phyloP scores from a whole-genome alignment of 352 stramenopile species.

The Blastocystis sp. region DNA sequence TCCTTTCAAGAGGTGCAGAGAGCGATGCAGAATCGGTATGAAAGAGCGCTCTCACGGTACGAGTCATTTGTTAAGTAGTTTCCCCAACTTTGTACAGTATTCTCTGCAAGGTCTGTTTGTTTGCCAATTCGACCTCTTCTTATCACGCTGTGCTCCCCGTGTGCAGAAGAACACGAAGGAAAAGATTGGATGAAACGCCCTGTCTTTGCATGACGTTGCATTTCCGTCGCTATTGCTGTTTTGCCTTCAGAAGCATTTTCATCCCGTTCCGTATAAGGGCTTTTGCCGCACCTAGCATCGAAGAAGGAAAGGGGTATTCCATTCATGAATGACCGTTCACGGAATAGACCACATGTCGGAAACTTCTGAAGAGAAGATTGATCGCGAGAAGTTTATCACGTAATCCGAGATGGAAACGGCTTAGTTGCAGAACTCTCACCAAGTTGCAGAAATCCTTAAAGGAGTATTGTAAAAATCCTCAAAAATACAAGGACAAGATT shows the following conservation, averaged over 20 bases:
- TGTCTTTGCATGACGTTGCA: neutral
- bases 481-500: slow-evolving; percentile 21
- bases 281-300: neutral
- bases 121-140: neutral
- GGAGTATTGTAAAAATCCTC: neutral
- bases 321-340: neutral
- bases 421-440: slow-evolving; percentile 16
- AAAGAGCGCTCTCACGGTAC: neutral
- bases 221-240: neutral
- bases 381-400: slow-evolving; percentile 45
- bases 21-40: neutral
- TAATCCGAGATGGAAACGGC: neutral
- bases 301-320: neutral
- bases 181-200: neutral
- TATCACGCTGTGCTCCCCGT: neutral
- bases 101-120: neutral
- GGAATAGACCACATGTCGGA: slow-evolving; percentile 30
- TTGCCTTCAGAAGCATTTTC: neutral
- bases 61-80: neutral
- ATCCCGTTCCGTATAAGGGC: neutral
- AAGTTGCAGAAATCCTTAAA: slow-evolving; percentile 27
- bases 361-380: neutral
- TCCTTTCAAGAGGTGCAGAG: neutral
- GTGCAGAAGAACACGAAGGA: too few relatives aligned
- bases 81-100: neutral